Evolutionary conservation across 2,329 filamentous ascomycete species (phyloP).

Genomic region (Aspergillus sojae): DNA sequence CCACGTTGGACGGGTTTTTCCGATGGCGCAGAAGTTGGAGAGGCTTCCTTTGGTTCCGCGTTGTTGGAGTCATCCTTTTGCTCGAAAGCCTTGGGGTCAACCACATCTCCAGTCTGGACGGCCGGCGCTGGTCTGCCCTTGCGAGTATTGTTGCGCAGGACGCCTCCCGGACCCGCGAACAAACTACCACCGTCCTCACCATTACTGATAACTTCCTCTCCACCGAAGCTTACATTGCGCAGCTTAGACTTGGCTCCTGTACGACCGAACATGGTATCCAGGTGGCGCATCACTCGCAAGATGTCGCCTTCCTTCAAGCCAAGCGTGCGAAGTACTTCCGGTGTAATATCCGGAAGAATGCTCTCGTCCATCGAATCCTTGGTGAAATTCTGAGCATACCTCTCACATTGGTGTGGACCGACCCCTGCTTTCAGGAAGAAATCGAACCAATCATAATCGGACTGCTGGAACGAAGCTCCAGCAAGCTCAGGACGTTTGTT

Average conservation of each 20-base stretch:
- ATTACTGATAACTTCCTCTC: constrained; percentile 56
- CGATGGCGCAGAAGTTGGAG: constrained; percentile 51
- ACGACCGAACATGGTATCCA: constrained; percentile 80
- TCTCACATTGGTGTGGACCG: constrained; percentile 87
- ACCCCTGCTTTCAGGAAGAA: constrained; percentile 95
- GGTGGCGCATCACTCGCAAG: constrained; percentile 85
- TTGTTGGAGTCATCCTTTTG: constrained; percentile 57
- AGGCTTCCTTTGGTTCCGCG: constrained; percentile 47
- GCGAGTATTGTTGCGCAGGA: constrained; percentile 88
- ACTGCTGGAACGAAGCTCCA: constrained; percentile 42
- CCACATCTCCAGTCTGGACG: constrained; percentile 80
- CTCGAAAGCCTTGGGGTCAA: constrained; percentile 85
- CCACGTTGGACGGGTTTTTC: constrained; percentile 59
- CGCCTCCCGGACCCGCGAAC: constrained; percentile 91
- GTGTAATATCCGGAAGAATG: constrained; percentile 84
- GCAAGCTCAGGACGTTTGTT: constrained; percentile 39
- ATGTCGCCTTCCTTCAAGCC: constrained; percentile 97
- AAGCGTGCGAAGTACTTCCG: constrained; percentile 77
- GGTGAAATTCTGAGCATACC: constrained; percentile 86
- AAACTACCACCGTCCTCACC: constrained; percentile 71
- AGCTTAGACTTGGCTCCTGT: constrained; percentile 58
- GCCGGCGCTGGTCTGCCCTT: constrained; percentile 86
- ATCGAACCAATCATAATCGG: constrained; percentile 96
- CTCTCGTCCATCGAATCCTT: constrained; percentile 96
- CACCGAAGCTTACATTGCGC: constrained; percentile 57